Conservation (phyloP, 225 moss, liverwort and hornwort genomes). For the Polytrichum formosum region DNA sequence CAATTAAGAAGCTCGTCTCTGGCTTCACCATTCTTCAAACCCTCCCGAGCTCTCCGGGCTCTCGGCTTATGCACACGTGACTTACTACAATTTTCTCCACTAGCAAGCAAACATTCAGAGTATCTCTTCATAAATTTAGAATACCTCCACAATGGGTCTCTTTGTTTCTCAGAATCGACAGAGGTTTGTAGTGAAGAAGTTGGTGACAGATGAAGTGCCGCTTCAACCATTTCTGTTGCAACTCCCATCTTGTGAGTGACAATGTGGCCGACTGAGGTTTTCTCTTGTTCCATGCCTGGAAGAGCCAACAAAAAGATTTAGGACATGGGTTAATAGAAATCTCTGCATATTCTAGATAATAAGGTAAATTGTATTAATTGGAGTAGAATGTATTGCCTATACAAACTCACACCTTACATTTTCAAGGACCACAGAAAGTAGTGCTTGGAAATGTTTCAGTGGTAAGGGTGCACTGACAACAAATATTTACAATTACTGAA, state of each 20-base stretch:
- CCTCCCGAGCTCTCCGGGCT: slow-evolving; percentile 61
- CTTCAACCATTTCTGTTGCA: slow-evolving; percentile 78
- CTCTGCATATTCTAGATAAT: slow-evolving; percentile 6
- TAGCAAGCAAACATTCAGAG: slow-evolving; percentile 73
- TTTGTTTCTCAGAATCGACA: slow-evolving; percentile 18
- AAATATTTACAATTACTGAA: neutral
- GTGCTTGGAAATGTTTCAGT: too few relatives aligned
- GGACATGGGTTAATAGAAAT: slow-evolving; percentile 8
- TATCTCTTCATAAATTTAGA: slow-evolving; percentile 65
- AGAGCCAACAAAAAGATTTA: slow-evolving; percentile 5
- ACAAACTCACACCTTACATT: too few relatives aligned
- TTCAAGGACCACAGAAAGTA: too few relatives aligned
- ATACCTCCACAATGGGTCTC: slow-evolving; percentile 16
- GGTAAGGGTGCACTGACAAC: neutral
- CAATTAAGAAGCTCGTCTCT: slow-evolving; percentile 53
- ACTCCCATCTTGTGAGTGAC: slow-evolving; percentile 44
- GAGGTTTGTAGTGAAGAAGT: slow-evolving; percentile 21
- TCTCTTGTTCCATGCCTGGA: slow-evolving; percentile 22
- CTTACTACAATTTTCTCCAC: slow-evolving; percentile 42
- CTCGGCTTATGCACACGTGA: slow-evolving; percentile 64
- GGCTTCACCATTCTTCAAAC: slow-evolving; percentile 44
- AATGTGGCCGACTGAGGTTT: slow-evolving; percentile 26
- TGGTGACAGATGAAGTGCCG: slow-evolving; percentile 43
- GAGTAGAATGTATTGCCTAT: too few relatives aligned
- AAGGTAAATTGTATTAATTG: neutral